Conservation (phyloP, 2,329 filamentous ascomycete genomes). For the Polychaeton citri region DNA sequence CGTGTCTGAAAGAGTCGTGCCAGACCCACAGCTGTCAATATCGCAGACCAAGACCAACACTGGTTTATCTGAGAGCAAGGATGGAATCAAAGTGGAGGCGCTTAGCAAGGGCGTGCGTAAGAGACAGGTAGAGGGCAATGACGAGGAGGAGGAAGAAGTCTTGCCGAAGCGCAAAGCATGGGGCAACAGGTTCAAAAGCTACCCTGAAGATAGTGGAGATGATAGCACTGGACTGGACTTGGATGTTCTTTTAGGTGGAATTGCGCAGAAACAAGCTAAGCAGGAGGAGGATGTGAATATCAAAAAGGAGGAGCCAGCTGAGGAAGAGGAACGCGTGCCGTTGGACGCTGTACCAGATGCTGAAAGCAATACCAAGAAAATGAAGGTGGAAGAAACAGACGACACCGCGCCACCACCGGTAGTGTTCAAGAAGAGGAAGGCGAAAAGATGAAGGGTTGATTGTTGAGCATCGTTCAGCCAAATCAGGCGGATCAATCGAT, state of each 20-base stretch:
- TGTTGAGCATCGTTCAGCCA: too few species aligned
- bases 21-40: too few species aligned
- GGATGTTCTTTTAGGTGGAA: conserved; percentile 41
- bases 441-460: conserved; percentile 23
- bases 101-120: conserved; percentile 48
- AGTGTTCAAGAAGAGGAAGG: conserved; percentile 69
- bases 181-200: conserved; percentile 33
- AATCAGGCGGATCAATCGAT: too few species aligned
- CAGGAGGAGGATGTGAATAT: conserved; percentile 9
- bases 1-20: conserved; percentile 37
- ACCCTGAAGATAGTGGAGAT: conserved; percentile 33
- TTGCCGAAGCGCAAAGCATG: conserved; percentile 23
- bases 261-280: conserved; percentile 16
- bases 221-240: conserved; percentile 39
- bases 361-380: conserved; percentile 1
- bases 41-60: conserved; percentile 13
- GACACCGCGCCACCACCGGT: conserved; percentile 35
- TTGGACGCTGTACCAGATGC: conserved; percentile 12
- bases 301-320: conserved; percentile 18
- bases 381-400: conserved; percentile 11
- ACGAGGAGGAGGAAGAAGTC: conserved; percentile 38
- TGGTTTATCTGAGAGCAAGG: conserved; percentile 28
- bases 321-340: conserved; percentile 13
- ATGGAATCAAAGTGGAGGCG: conserved; percentile 29
- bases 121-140: conserved; percentile 49